phyloP scores from a whole-genome alignment of 192 early-diverging fungal genomes.

The Coemansia sp. region DNA sequence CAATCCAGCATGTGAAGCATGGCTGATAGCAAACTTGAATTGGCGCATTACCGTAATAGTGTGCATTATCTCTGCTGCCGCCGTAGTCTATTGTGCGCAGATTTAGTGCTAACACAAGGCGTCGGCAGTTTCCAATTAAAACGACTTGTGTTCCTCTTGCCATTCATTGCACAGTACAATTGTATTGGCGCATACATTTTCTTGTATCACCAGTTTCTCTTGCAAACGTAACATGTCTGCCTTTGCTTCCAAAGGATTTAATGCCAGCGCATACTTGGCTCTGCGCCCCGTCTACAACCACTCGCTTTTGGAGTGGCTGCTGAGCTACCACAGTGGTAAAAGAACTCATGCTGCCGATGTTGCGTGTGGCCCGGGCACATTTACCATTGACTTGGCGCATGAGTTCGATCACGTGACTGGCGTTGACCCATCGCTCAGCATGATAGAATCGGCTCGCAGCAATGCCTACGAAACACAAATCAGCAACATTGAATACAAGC shows the following conservation, averaged over 20 bases:
- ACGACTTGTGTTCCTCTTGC: too few species aligned
- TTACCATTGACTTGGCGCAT: constrained; percentile 13
- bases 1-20: too few species aligned
- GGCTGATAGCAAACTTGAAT: too few species aligned
- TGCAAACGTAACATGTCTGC: constrained; percentile 22
- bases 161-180: too few species aligned
- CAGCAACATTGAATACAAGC: constrained; percentile 18
- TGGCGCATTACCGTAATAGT: too few species aligned
- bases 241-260: constrained; percentile 28
- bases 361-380: constrained; percentile 34
- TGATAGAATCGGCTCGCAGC: constrained; percentile 19
- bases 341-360: constrained; percentile 10
- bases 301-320: constrained; percentile 7
- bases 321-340: constrained; percentile 24
- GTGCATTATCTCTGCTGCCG: too few species aligned
- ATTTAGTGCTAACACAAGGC: too few species aligned
- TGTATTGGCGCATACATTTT: neutral
- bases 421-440: constrained; percentile 21
- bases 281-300: constrained; percentile 25
- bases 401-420: constrained; percentile 18
- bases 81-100: too few species aligned
- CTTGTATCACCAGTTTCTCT: neutral
- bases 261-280: constrained; percentile 23
- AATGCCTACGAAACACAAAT: neutral
- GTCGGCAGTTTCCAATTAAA: too few species aligned